A percentile compares a stretch with the other conserved stretches of the same genome.
phyloP scores from a whole-genome alignment of 192 early-diverging fungal genomes.

The Gryganskiella cystojenkinii region DNA sequence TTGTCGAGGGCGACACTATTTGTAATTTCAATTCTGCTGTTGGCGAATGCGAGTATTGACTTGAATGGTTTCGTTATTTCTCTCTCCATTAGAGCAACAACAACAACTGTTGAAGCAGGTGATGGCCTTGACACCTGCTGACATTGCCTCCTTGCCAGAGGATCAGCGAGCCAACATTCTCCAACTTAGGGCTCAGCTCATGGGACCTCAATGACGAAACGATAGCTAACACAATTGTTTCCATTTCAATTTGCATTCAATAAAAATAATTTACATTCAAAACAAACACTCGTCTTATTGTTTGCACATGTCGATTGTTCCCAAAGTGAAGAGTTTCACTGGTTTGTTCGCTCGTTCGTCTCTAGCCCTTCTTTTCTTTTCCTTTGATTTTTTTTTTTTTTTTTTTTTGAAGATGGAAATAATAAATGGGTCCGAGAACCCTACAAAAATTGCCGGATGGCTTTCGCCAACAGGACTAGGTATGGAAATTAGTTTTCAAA shows the following conservation, averaged over 20 bases:
- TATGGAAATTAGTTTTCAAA: constrained; percentile 54
- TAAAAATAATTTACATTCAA: too few relatives aligned
- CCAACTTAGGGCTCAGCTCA: constrained; percentile 54
- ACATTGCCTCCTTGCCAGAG: constrained; percentile 81
- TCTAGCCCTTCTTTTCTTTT: too few relatives aligned
- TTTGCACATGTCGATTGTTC: too few relatives aligned
- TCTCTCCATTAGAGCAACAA: constrained; percentile 76
- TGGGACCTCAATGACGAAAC: constrained; percentile 3
- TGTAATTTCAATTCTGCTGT: too few relatives aligned
- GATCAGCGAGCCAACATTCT: constrained; percentile 81
- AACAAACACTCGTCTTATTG: too few relatives aligned
- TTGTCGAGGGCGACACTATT: too few relatives aligned
- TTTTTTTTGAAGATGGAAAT: not conserved
- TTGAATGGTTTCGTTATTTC: too few relatives aligned
- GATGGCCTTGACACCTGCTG: constrained; percentile 82
- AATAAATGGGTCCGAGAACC: constrained; percentile 15
- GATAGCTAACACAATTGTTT: too few relatives aligned
- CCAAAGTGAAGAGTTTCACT: too few relatives aligned
- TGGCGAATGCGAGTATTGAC: too few relatives aligned
- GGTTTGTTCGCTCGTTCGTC: too few relatives aligned
- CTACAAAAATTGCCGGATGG: constrained; percentile 45
- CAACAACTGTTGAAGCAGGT: constrained; percentile 83
- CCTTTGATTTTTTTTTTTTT: constrained; percentile 3
- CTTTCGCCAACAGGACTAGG: constrained; percentile 30
- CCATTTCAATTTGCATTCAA: too few relatives aligned